phyloP scores from a whole-genome alignment of 306 rosid species.

The Purshia tridentata region DNA sequence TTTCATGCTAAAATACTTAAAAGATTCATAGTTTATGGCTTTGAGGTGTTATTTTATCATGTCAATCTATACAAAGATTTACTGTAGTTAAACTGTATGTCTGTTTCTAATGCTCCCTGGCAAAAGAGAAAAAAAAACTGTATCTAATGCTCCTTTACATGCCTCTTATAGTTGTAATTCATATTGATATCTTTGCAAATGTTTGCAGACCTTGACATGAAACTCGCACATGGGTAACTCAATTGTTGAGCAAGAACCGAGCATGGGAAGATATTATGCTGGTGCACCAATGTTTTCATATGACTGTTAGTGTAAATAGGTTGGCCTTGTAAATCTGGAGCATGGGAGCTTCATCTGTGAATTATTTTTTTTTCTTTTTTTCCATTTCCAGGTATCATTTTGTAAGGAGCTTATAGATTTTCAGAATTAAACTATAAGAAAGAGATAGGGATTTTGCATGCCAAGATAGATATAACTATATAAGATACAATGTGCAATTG shows the following conservation, averaged over 20 bases:
- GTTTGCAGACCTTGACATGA: constrained; percentile 49
- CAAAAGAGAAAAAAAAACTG: background rate
- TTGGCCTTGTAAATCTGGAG: constrained; percentile 52
- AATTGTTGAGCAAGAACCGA: constrained; percentile 20
- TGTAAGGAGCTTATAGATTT: constrained; percentile 17
- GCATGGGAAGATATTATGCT: constrained; percentile 20
- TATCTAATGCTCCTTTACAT: background rate
- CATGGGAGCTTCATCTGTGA: constrained; percentile 33
- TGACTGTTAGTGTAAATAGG: constrained; percentile 50
- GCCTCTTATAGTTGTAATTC: constrained; percentile 23
- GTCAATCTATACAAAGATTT: background rate
- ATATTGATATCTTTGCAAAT: constrained; percentile 27
- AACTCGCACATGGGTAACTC: constrained; percentile 31
- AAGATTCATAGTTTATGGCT: background rate
- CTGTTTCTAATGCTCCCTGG: background rate
- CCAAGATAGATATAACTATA: background rate
- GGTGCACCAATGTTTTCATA: constrained; percentile 28
- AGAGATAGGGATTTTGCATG: background rate
- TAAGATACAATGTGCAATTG: background rate
- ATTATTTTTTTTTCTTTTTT: constrained; percentile 19
- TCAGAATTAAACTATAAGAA: constrained; percentile 23
- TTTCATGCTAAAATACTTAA: background rate
- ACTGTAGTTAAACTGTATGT: constrained; percentile 2
- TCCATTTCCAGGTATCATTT: constrained; percentile 17
- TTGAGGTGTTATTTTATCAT: background rate